Base-by-base conservation (phyloP, 1,284 basidiomycete species). In the Cryptococcus hybrid region DNA sequence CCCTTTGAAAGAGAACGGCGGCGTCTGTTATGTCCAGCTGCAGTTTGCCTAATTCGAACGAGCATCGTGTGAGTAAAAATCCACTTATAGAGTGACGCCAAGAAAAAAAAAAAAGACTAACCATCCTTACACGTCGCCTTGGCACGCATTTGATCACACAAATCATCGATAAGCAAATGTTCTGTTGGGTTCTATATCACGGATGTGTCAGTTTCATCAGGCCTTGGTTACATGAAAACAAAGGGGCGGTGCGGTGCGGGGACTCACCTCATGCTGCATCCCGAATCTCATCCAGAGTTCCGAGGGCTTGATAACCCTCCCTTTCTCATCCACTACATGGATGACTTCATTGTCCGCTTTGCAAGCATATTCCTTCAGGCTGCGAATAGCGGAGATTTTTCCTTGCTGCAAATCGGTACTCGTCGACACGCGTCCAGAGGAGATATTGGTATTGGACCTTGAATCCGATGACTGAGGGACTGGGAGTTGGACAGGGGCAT, bases 91-190 rank as follows among this genome's bases (percentile, higher is more conserved):
- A 18, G 18, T 18, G 18, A 18, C 18, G 18, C 18, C 18, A 18
- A 18, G 18, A 18, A 18, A 18, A 18, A 18, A 18, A 42, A n/a
- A 42, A 42, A 42, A 42, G 38, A 65, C 71, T 61, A 52, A 67
- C 76, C 67, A 56, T 75, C 77, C 52, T 65, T 68, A 52, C 74
- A 76, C 2, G 68, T 72, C 11, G 76, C 77, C 56, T 78, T 78
- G 7, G 58, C 39, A 53, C 67, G 62, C 70, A 78, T 76, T 59
- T 71, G 67, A 51, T 74, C 71, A 56, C 77, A 78, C 43, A 78
- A 65, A 56, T 78, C 77, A 54, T 78, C 77, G 47, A 78, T 71
- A 38, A 77, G 56, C n/a, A 78, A 59, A 37, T 75, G 65, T 49
- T 67, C 65, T 5, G 67, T 61, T n/a, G 58, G 46, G 39, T 55